Evolutionary conservation across 495 filamentous ascomycete species (phyloP).

Genomic region (Hyaloscypha variabilis): DNA sequence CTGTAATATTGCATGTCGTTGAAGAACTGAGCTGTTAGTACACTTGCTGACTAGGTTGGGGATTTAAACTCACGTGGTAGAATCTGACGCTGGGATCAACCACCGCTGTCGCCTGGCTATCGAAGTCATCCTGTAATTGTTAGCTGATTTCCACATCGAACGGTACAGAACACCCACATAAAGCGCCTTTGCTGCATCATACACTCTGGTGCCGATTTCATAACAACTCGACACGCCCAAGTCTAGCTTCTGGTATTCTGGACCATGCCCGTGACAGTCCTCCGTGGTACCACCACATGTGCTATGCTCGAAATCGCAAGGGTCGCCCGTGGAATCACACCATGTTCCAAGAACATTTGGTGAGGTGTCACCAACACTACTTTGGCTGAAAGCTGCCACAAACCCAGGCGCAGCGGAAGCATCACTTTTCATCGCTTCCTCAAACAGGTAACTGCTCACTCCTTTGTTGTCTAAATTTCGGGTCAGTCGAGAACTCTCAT

Average conservation of each 20-base stretch:
- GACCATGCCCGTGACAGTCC: conserved; percentile 82
- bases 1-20: conserved; percentile 61
- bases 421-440: conserved; percentile 62
- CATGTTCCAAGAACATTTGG: conserved; percentile 87
- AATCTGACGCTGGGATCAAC: conserved; percentile 40
- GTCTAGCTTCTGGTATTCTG: conserved; percentile 70
- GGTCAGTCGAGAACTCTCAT: conserved; percentile 4
- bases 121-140: conserved; percentile 40
- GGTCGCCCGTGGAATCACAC: conserved; percentile 70
- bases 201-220: conserved; percentile 72
- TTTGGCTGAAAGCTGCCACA: conserved; percentile 91
- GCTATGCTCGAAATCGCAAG: conserved; percentile 69
- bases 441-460: conserved; percentile 81
- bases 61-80: conserved; percentile 24
- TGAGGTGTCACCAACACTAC: conserved; percentile 90
- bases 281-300: conserved; percentile 76
- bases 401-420: conserved; percentile 57
- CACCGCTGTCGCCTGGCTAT: conserved; percentile 41
- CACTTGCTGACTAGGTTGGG: conserved; percentile 35
- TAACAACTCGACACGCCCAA: conserved; percentile 73
- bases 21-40: conserved; percentile 68
- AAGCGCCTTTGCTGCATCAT: conserved; percentile 60
- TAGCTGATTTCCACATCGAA: conserved; percentile 14
- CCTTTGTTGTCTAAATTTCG: conserved; percentile 82
- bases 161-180: conserved; percentile 47